Percentiles rank a stretch among this genome's conserved stretches.
Evolutionary conservation across 164 flowering plant species (phyloP).

Genomic region (Brasenia schreberi): DNA sequence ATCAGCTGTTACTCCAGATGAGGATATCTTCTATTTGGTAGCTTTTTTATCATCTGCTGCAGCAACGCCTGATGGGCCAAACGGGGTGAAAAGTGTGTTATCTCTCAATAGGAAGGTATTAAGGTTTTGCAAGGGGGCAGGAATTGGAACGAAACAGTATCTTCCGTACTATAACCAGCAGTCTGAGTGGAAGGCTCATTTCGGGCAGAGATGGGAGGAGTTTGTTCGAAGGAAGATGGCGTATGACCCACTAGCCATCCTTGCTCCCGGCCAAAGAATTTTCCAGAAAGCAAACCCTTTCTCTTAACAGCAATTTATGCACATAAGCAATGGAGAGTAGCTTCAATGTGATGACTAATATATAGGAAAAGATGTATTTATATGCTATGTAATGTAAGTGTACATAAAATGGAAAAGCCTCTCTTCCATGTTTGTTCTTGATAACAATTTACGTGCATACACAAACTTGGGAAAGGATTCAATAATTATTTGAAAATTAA

Average conservation of each 20-base stretch:
- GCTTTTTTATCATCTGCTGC: conserved; percentile 68
- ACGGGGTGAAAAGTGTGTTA: conserved; percentile 41
- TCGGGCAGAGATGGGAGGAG: conserved; percentile 56
- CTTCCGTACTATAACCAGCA: conserved; percentile 55
- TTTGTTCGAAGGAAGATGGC: conserved; percentile 46
- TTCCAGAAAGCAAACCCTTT: conserved; percentile 36
- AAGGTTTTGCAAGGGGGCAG: conserved; percentile 32
- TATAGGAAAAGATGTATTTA: no score
- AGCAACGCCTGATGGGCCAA: conserved; percentile 41
- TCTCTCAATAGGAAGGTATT: conserved; percentile 45
- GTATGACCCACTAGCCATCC: conserved; percentile 79
- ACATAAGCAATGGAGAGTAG: no score
- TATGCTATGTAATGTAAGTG: no score
- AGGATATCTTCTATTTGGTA: conserved; percentile 65
- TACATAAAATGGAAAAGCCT: no score
- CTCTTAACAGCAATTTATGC: background rate
- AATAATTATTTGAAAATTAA: no score
- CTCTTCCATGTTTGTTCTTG: no score
- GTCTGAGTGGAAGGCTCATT: conserved; percentile 72
- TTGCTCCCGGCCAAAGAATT: conserved; percentile 86
- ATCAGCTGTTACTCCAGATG: conserved; percentile 74
- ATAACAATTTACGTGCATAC: no score
- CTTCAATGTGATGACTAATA: no score
- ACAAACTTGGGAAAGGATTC: no score
- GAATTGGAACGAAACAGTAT: conserved; percentile 61